phyloP scores from a whole-genome alignment of 306 rosid species.

The Canavalia ensiformis region DNA sequence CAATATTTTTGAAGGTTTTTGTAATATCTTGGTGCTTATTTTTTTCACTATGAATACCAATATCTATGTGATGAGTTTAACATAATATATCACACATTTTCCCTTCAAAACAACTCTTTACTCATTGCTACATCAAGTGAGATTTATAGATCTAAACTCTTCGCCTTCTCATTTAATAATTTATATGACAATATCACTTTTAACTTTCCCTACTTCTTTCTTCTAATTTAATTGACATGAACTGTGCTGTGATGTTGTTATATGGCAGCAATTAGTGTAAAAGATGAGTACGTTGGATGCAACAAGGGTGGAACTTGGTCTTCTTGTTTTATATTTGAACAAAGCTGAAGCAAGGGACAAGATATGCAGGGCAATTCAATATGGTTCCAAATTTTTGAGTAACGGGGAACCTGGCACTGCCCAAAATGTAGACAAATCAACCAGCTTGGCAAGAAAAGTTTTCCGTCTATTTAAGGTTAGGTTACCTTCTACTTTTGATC shows the following conservation, averaged over 20 bases:
- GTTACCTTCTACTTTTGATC: background rate
- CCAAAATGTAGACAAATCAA: slow-evolving; percentile 89
- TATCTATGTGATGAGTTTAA: background rate
- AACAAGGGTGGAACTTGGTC: slow-evolving; percentile 91
- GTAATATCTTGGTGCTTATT: slow-evolving; percentile 26
- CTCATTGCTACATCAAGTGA: background rate
- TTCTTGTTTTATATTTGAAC: slow-evolving; percentile 83
- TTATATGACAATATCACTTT: background rate
- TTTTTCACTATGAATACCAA: background rate
- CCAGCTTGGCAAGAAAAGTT: slow-evolving; percentile 97
- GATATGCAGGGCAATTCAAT: slow-evolving; percentile 97
- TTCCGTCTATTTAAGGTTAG: slow-evolving; percentile 97
- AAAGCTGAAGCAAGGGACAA: slow-evolving; percentile 99
- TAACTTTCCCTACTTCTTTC: background rate
- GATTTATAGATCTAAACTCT: background rate
- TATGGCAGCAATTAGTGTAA: slow-evolving; percentile 46
- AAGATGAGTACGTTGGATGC: slow-evolving; percentile 93
- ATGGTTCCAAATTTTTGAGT: slow-evolving; percentile 96
- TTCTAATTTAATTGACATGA: slow-evolving; percentile 34
- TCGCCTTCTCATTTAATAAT: slow-evolving; percentile 22
- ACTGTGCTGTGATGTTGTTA: slow-evolving; percentile 39
- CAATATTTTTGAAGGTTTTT: slow-evolving; percentile 6
- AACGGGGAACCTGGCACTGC: slow-evolving; percentile 93
- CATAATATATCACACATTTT: background rate
- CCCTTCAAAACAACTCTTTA: background rate